Conservation (phyloP, 495 filamentous ascomycete species). For the Tuber calosporum region DNA sequence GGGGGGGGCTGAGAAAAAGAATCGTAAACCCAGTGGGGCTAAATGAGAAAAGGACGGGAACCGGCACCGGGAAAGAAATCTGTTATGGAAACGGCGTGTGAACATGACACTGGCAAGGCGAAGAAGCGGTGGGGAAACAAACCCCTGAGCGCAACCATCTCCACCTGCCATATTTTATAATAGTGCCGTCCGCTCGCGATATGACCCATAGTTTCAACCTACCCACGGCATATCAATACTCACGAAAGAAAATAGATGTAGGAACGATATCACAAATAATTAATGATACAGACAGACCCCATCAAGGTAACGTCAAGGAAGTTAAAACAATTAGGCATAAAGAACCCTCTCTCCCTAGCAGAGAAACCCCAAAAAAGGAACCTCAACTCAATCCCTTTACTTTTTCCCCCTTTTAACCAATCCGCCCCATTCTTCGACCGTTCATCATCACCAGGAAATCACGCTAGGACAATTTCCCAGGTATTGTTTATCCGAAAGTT, state of each 20-base stretch:
- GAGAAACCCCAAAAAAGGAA: conserved; percentile 1
- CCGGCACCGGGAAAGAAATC: neutral
- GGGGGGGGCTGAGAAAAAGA: neutral
- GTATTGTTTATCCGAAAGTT: neutral
- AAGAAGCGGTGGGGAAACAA: neutral
- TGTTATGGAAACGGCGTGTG: neutral
- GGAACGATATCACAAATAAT: neutral
- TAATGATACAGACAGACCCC: neutral
- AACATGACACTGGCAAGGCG: neutral
- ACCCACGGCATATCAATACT: neutral
- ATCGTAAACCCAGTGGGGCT: neutral
- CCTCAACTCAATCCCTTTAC: neutral
- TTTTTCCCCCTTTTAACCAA: neutral
- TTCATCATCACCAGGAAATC: conserved; percentile 1
- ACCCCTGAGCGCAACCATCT: neutral
- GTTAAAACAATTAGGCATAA: neutral
- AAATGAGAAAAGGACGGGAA: neutral
- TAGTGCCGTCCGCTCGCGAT: neutral
- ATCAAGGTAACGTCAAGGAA: neutral
- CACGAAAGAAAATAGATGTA: neutral
- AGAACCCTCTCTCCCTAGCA: neutral
- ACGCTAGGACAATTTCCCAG: neutral
- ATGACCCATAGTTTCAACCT: neutral
- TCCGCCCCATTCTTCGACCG: neutral
- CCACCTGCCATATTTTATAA: neutral